phyloP scores from a whole-genome alignment of 768 basidiomycete genomes.

The Mrakia blollopis region DNA sequence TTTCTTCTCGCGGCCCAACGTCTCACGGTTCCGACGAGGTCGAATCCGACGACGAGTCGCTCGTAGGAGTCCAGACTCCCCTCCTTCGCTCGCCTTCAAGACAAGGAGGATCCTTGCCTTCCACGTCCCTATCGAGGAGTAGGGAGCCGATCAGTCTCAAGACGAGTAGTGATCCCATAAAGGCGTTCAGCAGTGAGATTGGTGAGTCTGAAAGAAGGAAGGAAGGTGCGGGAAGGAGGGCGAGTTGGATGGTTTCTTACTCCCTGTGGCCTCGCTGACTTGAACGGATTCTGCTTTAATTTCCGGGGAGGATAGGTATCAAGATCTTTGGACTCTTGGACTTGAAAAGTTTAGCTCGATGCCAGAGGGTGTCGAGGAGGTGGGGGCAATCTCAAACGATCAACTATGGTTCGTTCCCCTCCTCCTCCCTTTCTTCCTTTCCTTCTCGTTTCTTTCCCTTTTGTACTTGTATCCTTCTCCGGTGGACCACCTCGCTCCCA shows the following conservation, averaged over 20 bases:
- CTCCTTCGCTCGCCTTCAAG: not conserved
- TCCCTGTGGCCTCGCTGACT: not conserved
- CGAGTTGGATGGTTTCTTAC: no score
- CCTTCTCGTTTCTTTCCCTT: not conserved
- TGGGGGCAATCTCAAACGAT: slow-evolving; percentile 85
- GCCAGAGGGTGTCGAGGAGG: slow-evolving; percentile 73
- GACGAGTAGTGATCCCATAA: slow-evolving; percentile 22
- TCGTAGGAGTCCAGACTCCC: slow-evolving; percentile 31
- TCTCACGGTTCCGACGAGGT: not conserved
- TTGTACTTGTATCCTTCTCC: not conserved
- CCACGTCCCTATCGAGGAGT: slow-evolving; percentile 1
- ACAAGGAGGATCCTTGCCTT: slow-evolving; percentile 3
- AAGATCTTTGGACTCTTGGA: slow-evolving; percentile 61
- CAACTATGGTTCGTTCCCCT: slow-evolving; percentile 60
- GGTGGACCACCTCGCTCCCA: not conserved
- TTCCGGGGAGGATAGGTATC: slow-evolving; percentile 11
- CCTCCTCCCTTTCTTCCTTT: not conserved
- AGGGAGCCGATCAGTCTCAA: slow-evolving; percentile 18
- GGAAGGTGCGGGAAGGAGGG: not conserved
- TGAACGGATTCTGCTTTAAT: not conserved
- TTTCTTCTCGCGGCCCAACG: not conserved
- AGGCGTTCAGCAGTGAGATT: slow-evolving; percentile 26
- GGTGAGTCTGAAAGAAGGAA: slow-evolving; percentile 1
- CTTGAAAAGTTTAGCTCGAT: slow-evolving; percentile 64
- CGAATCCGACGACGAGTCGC: slow-evolving; percentile 13